Base-by-base conservation (phyloP, 2,329 filamentous ascomycete genomes). In the Colletotrichum graminicola region DNA sequence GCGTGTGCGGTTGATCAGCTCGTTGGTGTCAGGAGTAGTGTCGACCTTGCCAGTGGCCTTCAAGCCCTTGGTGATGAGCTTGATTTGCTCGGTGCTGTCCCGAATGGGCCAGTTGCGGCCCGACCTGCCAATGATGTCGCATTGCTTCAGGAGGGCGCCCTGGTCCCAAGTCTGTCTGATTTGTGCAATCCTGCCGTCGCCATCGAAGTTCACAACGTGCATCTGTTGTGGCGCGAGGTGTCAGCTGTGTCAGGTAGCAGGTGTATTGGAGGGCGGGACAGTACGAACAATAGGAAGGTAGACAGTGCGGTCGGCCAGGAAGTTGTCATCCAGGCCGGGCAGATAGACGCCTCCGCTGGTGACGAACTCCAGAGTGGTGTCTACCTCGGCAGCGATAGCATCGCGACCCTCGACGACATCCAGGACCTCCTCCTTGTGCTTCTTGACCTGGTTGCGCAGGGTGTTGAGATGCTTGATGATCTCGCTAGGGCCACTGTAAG, bases 81-180 rank as follows among this genome's bases (percentile, higher is more conserved):
- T 91, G 76, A 92, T 87, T 84, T 98, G 95, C 65, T 97, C 94
- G 77, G 90, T 90, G 79, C 92, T 93, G 79, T 97, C 94, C 76
- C 91, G 90, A 79, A 99, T 97, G 66, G 96, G 96, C 96, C 96
- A 99, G 83, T 96, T 97, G 80, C 92, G 93, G 67, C 93, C 94
- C 65, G 92, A 92, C 79, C 91, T 92, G 77, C 96, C 95, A 81
- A 99, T 98, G 67, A 98, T 91, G 73, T 98, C 95, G 74, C 98
- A 88, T 81, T 97, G 92, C 84, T 96, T 98, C 75, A 99, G 89
- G 51, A 99, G 89, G 65, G 94, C 92, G 73, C 91, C 95, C 82
- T 99, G 96, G 80, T 99, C 96, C 96, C 96, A 99, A 80, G 92
- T 94, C 76, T 95, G 90, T 76, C 95, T 93, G 74, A 98, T 93